Base-by-base conservation (phyloP, 805 yeast genomes). In the Blastobotrys terrestris region DNA sequence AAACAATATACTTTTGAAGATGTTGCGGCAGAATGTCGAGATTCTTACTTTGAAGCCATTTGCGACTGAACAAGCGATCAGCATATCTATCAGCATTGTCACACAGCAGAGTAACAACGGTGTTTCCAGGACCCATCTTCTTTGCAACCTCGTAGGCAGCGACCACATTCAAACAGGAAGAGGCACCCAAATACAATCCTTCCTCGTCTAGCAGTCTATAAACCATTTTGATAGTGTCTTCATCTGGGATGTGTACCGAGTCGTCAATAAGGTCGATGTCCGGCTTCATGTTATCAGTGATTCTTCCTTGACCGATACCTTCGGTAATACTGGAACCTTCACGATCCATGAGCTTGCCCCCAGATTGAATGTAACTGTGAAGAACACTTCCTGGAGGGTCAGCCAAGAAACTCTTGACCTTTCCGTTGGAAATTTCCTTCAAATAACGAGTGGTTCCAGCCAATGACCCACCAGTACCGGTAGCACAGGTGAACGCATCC, bases 291-390 rank as follows among this genome's bases (percentile, higher is more conserved):
- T 91, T 91, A 57, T 79, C 85, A 3, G 97, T 91, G 62, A 91
- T 85, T 62, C 97, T 78, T 46, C 96, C 96, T 71, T 91, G 97
- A 26, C 97, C 97, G 71, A 91, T 89, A 31, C 97, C 97, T 72
- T 91, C 97, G 26, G 97, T 91, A 68, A 91, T 89, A 0, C 95
- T 85, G 2, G 88, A 80, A 31, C 97, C 97, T 1, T 78, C 76
- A 62, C 90, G 79, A 44, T 81, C 88, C 53, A 84, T 70, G 8
- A 78, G 75, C 64, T 83, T 73, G 31, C 92, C 92, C 15, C 82
- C 80, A 3, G 86, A 74, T 55, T 80, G 82, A 55, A 91, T 81
- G 65, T 84, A 89, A 7, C 89, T 80, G 71, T 87, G 87, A 46
- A 91, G 76, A 48, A 86, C 87, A 2, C 94, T 84, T 53, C 97